These are phyloP conservation scores for Pseudogymnoascus sp. DNA, from an alignment of 2,329 filamentous ascomycete species.

Conservation along the genomic window DNA sequence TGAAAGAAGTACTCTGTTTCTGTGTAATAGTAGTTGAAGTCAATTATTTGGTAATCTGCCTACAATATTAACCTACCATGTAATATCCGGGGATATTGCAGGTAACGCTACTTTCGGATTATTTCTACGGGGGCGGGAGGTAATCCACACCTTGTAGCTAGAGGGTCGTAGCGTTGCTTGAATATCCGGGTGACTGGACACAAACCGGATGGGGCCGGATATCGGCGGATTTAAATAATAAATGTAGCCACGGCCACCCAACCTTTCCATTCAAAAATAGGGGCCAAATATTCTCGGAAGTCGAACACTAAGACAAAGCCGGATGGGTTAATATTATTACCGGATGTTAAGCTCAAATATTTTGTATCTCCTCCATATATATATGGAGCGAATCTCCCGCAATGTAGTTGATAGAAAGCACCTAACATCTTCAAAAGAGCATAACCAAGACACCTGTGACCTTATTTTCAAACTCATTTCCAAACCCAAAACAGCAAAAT, in stretches of 20 bases:
- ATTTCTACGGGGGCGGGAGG: not conserved
- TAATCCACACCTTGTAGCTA: not conserved
- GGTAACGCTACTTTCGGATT: not conserved
- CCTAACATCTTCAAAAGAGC: not conserved
- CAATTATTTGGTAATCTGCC: not conserved
- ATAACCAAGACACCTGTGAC: not conserved
- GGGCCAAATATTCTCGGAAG: not conserved
- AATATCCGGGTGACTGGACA: not conserved
- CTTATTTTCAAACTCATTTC: not conserved
- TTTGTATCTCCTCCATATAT: not conserved
- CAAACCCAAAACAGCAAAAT: slow-evolving; percentile 13
- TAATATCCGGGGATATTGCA: not conserved
- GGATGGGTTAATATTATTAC: not conserved
- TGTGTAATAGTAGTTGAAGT: not conserved
- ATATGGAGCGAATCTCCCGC: not conserved
- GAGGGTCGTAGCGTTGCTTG: not conserved
- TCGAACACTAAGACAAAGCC: not conserved
- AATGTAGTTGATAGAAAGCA: not conserved
- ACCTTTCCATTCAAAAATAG: not conserved
- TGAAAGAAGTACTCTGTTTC: not conserved
- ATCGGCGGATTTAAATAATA: not conserved
- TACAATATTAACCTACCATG: too few species aligned
- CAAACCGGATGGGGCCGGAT: not conserved
- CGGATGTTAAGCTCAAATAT: slow-evolving; percentile 10
- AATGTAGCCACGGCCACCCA: not conserved